Conservation (phyloP, 495 filamentous ascomycete species). For the Beverwykella pulmonaria region DNA sequence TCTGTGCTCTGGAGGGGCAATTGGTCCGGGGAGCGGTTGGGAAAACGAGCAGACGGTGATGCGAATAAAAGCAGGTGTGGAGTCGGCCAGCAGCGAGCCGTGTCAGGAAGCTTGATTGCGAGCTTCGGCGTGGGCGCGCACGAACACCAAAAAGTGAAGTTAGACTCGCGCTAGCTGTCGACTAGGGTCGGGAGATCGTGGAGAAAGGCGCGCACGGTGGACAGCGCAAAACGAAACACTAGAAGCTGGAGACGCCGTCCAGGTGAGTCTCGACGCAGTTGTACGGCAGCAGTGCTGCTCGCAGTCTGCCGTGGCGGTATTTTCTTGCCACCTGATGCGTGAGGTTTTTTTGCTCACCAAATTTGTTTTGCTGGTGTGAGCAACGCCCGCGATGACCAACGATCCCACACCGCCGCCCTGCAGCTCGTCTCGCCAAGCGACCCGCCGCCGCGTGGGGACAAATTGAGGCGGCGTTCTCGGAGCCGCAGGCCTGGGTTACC, state of each 20-base stretch:
- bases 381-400: not conserved
- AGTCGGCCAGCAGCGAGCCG: constrained; percentile 9
- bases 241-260: not conserved
- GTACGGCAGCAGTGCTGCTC: not conserved
- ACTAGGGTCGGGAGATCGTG: constrained; percentile 11
- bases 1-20: constrained; percentile 7
- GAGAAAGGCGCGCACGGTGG: constrained; percentile 10
- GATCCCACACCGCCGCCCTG: constrained; percentile 24
- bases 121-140: not conserved
- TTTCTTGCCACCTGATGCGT: constrained; percentile 11
- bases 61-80: not conserved
- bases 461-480: not conserved
- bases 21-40: not conserved
- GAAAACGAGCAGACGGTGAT: not conserved
- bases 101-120: constrained; percentile 2
- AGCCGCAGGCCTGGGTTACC: constrained; percentile 15
- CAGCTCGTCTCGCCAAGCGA: not conserved
- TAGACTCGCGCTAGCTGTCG: not conserved
- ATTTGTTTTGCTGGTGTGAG: constrained; percentile 22
- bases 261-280: too few relatives aligned
- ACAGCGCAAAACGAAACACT: not conserved
- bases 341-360: constrained; percentile 18
- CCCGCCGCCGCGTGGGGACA: constrained; percentile 12
- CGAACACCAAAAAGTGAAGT: not conserved
- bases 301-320: not conserved